Evolutionary conservation across 805 yeast species (phyloP), one percentile per base, ranked within the genome.

Genomic region (Lachancea nothofagi): DNA sequence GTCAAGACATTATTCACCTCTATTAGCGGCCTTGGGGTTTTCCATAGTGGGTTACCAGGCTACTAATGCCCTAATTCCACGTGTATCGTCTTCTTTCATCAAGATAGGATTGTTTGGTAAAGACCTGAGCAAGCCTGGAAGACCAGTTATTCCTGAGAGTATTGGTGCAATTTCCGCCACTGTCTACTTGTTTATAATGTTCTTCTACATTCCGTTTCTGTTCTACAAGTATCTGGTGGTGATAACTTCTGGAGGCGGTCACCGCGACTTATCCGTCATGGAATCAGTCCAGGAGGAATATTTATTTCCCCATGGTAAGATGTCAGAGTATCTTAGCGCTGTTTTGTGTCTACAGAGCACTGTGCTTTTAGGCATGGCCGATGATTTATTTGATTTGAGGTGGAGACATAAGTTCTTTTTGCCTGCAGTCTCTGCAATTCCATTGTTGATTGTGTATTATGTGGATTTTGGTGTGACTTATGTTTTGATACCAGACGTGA

Each of bases 341-440:
- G 69, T 90, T 7, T 64, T 93, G 44, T 86, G 95, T 45, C 64
- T 93, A 34, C 87, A 87, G 62, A 77, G 87, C 48, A 89, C 93
- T 59, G 72, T 88, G 12, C 66, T 93, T 30, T 67, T 93, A 31
- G 98, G 98, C 0, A 71, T 93, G 22, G 83, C 94, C 34, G 98
- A 93, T 62, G 98, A 93, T 66, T 70, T 93, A 52, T 93, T 93
- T 56, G 99, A 93, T 62, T 78, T 93, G 47, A 74, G 96, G 51
- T 93, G 99, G 99, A 73, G 99, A 57, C 96, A 93, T 66, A 93
- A 93, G 69, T 87, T 93, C 65, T 87, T 93, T 54, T 59, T 93
- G 49, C 99, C 99, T 0, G 96, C 96, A 0, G 77, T 93, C 40
- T 96, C 96, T 0, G 80, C 96, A 1, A 78, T 93, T 31, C 99